Conservation (phyloP, 176 grass and related monocot species). For the Raddia guianensis region DNA sequence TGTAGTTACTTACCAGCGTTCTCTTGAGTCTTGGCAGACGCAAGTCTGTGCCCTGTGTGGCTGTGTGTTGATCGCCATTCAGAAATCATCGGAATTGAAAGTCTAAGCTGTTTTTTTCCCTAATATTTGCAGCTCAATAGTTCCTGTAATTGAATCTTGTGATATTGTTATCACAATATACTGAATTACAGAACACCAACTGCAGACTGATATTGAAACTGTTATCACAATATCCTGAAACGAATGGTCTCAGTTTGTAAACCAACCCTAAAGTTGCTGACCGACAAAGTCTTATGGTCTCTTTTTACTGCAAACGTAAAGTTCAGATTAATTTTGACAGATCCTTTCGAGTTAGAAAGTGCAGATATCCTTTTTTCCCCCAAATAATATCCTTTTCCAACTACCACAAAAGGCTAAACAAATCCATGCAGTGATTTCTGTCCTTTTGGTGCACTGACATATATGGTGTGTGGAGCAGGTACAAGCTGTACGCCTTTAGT, state of each 20-base stretch:
- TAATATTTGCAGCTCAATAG: neutral
- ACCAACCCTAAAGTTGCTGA: neutral
- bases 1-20: slow-evolving; percentile 23
- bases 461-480: neutral
- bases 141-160: slow-evolving; percentile 12
- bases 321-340: neutral
- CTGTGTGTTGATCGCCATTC: neutral
- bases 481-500: neutral
- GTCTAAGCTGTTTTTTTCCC: neutral
- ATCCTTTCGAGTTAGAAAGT: neutral
- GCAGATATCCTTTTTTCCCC: neutral
- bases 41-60: neutral
- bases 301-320: neutral
- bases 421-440: neutral
- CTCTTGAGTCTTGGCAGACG: neutral
- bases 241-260: neutral
- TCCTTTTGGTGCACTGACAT: neutral
- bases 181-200: neutral
- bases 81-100: neutral
- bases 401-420: neutral
- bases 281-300: neutral
- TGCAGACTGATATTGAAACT: neutral
- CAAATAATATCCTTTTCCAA: neutral
- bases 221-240: neutral
- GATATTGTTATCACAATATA: neutral